Evolutionary conservation across 2,329 filamentous ascomycete species (phyloP).

Genomic region (Diplodia intermedia): DNA sequence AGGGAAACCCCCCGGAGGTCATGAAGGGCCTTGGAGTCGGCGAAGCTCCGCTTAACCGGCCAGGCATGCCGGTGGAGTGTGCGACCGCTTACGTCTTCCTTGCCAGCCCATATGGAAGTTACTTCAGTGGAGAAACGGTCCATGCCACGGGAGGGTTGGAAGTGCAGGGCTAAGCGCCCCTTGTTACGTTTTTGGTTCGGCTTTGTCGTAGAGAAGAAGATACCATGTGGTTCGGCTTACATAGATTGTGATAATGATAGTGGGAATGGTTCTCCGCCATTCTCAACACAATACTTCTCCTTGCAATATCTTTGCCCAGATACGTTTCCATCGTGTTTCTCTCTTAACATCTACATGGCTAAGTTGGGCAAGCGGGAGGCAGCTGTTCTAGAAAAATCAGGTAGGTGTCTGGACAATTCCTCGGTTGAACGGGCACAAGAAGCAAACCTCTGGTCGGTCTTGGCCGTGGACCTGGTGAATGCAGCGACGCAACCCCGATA

Average conservation of each 20-base stretch:
- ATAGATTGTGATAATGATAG: neutral
- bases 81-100: slow-evolving; percentile 42
- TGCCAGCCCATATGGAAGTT: slow-evolving; percentile 39
- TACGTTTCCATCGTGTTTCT: too few species aligned
- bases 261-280: too few species aligned
- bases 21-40: slow-evolving; percentile 39
- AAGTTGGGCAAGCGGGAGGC: too few species aligned
- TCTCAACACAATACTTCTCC: too few species aligned
- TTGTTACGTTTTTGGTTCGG: neutral
- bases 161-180: slow-evolving; percentile 37
- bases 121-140: slow-evolving; percentile 39
- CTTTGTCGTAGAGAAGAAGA: neutral
- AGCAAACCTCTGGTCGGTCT: too few species aligned
- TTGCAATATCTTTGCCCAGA: too few species aligned
- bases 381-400: too few species aligned
- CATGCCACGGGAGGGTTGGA: slow-evolving; percentile 40
- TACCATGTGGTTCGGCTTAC: neutral
- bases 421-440: too few species aligned
- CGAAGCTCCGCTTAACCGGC: slow-evolving; percentile 39
- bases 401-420: too few species aligned
- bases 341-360: too few species aligned
- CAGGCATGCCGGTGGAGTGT: slow-evolving; percentile 43
- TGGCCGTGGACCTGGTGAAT: too few species aligned
- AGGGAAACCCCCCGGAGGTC: slow-evolving; percentile 43
- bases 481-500: neutral